Evolutionary conservation across 768 basidiomycete genomes (phyloP).

Genomic region (Imleria badia): DNA sequence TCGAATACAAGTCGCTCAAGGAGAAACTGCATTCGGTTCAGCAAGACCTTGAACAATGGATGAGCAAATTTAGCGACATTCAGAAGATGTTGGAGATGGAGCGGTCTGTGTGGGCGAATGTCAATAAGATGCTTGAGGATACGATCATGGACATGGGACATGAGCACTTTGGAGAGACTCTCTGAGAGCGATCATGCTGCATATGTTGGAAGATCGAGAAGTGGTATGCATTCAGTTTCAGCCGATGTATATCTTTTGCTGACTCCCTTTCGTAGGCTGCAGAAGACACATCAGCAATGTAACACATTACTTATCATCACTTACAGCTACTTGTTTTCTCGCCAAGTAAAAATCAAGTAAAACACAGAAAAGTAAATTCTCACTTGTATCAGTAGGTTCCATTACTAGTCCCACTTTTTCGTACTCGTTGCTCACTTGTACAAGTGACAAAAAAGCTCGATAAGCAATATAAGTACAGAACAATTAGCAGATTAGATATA

Average conservation of each 20-base stretch:
- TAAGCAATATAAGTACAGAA: too few species aligned
- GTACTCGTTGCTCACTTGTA: too few species aligned
- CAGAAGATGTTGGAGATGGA: slow-evolving; percentile 69
- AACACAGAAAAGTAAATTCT: too few species aligned
- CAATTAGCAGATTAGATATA: too few species aligned
- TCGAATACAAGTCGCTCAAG: slow-evolving; percentile 61
- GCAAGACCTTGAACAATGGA: slow-evolving; percentile 51
- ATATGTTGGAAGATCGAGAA: slow-evolving; percentile 68
- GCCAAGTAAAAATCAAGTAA: too few species aligned
- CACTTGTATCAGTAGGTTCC: too few species aligned
- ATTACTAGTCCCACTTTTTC: too few species aligned
- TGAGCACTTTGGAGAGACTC: slow-evolving; percentile 68
- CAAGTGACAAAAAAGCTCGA: too few species aligned
- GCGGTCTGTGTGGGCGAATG: slow-evolving; percentile 66
- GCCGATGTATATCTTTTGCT: background rate
- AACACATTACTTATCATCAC: too few species aligned
- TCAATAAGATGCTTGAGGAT: slow-evolving; percentile 81
- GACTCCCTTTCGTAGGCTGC: slow-evolving; percentile 47
- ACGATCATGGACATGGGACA: slow-evolving; percentile 81
- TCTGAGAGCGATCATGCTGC: slow-evolving; percentile 61
- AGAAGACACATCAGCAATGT: too few species aligned
- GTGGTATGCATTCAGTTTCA: slow-evolving; percentile 42
- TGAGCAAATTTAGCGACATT: slow-evolving; percentile 52
- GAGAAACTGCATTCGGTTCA: slow-evolving; percentile 57
- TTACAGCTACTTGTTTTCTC: too few species aligned